A percentile compares a stretch with the other conserved stretches of the same genome.
Conservation (phyloP, 805 yeast genomes). For the Pichia pseudocactophila region DNA sequence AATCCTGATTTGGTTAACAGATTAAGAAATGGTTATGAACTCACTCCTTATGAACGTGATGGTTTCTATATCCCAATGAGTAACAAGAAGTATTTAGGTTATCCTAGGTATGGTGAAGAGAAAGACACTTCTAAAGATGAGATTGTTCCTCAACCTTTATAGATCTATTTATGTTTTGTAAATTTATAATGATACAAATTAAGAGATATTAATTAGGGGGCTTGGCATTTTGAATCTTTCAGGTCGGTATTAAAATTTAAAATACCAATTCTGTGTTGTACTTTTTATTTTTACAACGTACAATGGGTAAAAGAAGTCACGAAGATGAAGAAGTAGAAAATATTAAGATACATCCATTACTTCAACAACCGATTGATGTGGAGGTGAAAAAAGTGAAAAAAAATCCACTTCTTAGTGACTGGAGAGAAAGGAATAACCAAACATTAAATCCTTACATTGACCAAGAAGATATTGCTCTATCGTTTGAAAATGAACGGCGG, state of each 20-base stretch:
- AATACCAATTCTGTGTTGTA: too few species aligned
- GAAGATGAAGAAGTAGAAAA: conserved; percentile 2
- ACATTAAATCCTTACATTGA: conserved; percentile 27
- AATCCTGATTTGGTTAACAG: conserved; percentile 37
- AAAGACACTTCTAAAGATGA: conserved; percentile 10
- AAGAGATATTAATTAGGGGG: too few species aligned
- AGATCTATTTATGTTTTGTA: neutral
- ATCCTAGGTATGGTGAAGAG: conserved; percentile 9
- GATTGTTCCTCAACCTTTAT: conserved; percentile 6
- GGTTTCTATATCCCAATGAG: conserved; percentile 28
- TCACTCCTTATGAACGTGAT: conserved; percentile 32
- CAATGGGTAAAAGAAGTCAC: neutral
- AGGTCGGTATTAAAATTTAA: too few species aligned
- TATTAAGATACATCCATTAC: conserved; percentile 26
- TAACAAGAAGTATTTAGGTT: conserved; percentile 12
- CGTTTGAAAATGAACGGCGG: conserved; percentile 13
- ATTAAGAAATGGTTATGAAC: conserved; percentile 27
- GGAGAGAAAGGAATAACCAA: conserved; percentile 22
- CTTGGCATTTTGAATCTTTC: too few species aligned
- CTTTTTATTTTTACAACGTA: too few species aligned
- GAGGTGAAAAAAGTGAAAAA: neutral
- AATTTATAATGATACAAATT: too few species aligned
- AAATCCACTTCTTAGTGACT: conserved; percentile 18
- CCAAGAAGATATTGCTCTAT: conserved; percentile 18
- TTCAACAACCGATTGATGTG: conserved; percentile 5